These are phyloP conservation scores for Lactarius deliciosus DNA, from an alignment of 768 basidiomycete species.

Conservation along the genomic window DNA sequence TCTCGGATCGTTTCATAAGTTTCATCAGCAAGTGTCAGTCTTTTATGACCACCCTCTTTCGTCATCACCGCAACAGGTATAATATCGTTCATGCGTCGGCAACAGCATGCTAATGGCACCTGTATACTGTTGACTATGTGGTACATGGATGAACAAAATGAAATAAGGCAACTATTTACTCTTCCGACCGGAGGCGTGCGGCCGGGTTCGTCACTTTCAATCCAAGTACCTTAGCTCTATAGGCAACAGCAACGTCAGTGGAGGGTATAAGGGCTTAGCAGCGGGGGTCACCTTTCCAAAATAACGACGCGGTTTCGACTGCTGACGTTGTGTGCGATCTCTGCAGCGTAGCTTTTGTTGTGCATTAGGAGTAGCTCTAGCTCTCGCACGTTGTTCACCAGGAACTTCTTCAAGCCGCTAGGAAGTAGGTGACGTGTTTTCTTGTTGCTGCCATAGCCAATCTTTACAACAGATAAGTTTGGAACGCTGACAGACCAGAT, in stretches of 20 bases:
- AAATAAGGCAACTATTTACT: conserved; percentile 54
- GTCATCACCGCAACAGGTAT: neutral
- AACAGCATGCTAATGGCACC: conserved; percentile 8
- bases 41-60: neutral
- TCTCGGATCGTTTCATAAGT: neutral
- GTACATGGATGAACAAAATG: conserved; percentile 50
- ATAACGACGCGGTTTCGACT: conserved; percentile 92
- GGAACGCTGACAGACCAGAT: neutral
- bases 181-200: conserved; percentile 93
- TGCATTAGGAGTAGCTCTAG: conserved; percentile 97
- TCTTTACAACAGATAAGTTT: conserved; percentile 40
- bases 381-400: conserved; percentile 92
- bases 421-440: conserved; percentile 96
- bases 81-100: neutral
- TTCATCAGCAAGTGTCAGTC: neutral
- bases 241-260: conserved; percentile 12
- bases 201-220: conserved; percentile 94
- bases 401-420: conserved; percentile 92
- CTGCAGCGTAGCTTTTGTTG: conserved; percentile 93
- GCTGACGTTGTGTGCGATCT: conserved; percentile 95
- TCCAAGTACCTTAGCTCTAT: conserved; percentile 78
- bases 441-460: conserved; percentile 90
- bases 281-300: conserved; percentile 67
- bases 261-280: neutral
- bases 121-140: conserved; percentile 39